Base-by-base conservation (phyloP, 1,139 yeast genomes). In the Fermentozyma sake region DNA sequence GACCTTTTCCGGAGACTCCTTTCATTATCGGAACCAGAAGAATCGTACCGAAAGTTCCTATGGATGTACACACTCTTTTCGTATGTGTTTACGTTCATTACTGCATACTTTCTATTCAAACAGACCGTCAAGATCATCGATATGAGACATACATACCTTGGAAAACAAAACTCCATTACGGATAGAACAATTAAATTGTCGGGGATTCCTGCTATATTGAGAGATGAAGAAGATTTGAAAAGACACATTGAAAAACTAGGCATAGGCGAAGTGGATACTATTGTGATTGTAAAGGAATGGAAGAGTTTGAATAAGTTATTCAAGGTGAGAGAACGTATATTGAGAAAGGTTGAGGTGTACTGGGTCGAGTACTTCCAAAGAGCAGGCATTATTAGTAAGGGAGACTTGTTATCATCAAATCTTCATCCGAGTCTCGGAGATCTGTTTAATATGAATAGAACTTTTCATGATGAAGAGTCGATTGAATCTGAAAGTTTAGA, bases 231-330 rank as follows among this genome's bases (percentile, higher is more conserved):
- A 14, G 76, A 73, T 9, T 59, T 91, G 41, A 78, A 73, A 33
- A 69, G 76, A 23, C 91, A 85, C 46, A 79, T 91, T 18, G 93
- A 85, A 40, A 68, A 72, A 11, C 60, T 89, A 24, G 80, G 82
- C 14, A 80, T 89, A 24, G 96, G 96, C 2, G 77, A 73, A 35
- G 95, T 89, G 1, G 73, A 81, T 16, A 68, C 80, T 0, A 70
- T 89, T 7, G 78, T 82, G 3, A 73, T 91, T 6, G 93, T 95
- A 37, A 66, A 86, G 34, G 89, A 89, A 49, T 91, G 97, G 96
- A 72, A 72, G 9, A 70, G 68, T 16, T 60, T 91, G 31, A 86
- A 86, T 41, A 49, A 55, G 21, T 58, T 91, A 16, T 82, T 81
- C 51, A 72, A 69, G 29, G 61, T 72, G 34, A 66, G 97, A 21